Evolutionary conservation across 148 eudicot genomes (phyloP).

Genomic region (Dianthus caryophyllus): DNA sequence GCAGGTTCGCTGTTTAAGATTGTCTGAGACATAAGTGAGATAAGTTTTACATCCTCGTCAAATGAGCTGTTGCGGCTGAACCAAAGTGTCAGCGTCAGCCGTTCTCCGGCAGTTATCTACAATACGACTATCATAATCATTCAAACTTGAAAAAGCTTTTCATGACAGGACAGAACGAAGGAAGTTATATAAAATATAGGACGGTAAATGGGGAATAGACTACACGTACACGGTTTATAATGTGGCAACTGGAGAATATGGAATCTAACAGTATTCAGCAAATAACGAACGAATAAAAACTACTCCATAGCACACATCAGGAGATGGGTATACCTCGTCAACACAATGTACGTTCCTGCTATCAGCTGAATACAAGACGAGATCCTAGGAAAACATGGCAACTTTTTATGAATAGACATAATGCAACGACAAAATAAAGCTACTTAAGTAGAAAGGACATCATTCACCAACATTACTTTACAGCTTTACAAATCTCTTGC

Average conservation of each 20-base stretch:
- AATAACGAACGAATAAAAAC: too few species aligned
- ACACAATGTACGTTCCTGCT: slow-evolving; percentile 73
- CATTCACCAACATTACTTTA: neutral
- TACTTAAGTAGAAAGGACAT: neutral
- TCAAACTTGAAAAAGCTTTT: neutral
- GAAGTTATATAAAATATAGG: neutral
- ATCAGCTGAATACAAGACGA: slow-evolving; percentile 83
- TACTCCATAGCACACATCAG: neutral
- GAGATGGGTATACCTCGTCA: slow-evolving; percentile 55
- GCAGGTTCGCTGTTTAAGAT: slow-evolving; percentile 20
- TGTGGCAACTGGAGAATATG: neutral
- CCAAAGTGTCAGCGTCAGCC: slow-evolving; percentile 86
- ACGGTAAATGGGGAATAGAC: neutral
- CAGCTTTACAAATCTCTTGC: neutral
- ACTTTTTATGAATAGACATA: slow-evolving; percentile 13
- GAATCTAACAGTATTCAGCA: neutral
- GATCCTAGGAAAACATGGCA: slow-evolving; percentile 49
- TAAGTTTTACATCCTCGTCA: slow-evolving; percentile 84
- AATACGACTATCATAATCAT: slow-evolving; percentile 4
- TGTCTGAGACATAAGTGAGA: slow-evolving; percentile 45
- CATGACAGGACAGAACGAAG: too few species aligned
- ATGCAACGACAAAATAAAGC: neutral
- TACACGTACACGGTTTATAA: neutral
- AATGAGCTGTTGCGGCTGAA: slow-evolving; percentile 70
- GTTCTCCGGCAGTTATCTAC: slow-evolving; percentile 81